Conservation (phyloP, 1,284 basidiomycete genomes). For the Puccinia coronata region DNA sequence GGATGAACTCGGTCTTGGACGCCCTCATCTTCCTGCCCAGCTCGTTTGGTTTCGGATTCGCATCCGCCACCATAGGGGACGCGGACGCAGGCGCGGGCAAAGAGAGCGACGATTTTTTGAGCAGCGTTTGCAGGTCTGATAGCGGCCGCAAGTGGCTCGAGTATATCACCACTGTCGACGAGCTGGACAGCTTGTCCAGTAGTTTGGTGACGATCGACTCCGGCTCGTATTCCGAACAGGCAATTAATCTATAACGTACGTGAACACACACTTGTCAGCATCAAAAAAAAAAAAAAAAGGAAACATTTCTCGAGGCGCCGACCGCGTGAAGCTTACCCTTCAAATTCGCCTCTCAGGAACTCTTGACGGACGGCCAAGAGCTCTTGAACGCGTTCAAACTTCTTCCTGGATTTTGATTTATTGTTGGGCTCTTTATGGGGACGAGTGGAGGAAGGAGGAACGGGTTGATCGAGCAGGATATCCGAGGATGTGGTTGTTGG, state of each 20-base stretch:
- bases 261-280: not conserved
- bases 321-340: constrained; percentile 18
- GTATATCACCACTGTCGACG: constrained; percentile 37
- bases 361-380: constrained; percentile 73
- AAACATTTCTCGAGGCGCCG: not conserved
- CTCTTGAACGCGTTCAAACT: constrained; percentile 67
- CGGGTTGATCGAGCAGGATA: not conserved
- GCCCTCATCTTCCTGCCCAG: not conserved
- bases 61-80: constrained; percentile 60
- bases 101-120: not conserved
- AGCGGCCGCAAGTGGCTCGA: constrained; percentile 13
- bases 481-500: not conserved
- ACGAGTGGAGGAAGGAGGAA: not conserved
- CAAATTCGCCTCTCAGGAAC: constrained; percentile 72
- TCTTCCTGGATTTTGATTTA: constrained; percentile 66
- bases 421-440: constrained; percentile 57
- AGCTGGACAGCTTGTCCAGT: not conserved
- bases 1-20: constrained; percentile 21
- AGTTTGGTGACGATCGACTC: constrained; percentile 32
- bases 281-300: not conserved
- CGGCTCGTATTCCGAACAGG: constrained; percentile 45
- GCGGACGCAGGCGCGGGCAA: constrained; percentile 71
- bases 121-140: constrained; percentile 16
- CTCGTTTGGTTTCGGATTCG: constrained; percentile 28
- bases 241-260: constrained; percentile 15